Base-by-base conservation (phyloP, 441 rosid species). In the Populus hybrid region DNA sequence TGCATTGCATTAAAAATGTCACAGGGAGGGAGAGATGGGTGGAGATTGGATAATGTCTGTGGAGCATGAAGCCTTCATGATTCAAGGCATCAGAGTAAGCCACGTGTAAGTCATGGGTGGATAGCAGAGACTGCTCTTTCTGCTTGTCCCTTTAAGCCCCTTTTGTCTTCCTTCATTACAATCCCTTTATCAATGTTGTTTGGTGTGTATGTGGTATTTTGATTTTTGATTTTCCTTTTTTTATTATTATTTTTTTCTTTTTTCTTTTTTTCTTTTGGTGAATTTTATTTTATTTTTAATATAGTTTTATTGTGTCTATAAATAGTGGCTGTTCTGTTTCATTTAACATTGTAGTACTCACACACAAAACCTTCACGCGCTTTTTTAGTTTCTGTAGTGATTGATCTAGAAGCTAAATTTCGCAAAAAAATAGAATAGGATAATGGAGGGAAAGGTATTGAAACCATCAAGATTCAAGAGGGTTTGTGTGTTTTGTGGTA, bases 401-500 rank as follows among this genome's bases (percentile, higher is more conserved):
- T 23, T 61, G 2, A 61, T 61, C 26, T 9, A 21, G 28, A 61
- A 23, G 66, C 28, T 10, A 21, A 1, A 61, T 61, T 61, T 21
- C 3, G 18, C 26, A 23, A 11, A 26, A n/a, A 11, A 40, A n/a
- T 8, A n/a, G 40, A 36, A 30, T 74, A 80, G 74, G 77, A 81
- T 78, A 2, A 84, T 83, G 84, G 91, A 89, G 69, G 72, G 65
- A 85, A 82, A 79, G 70, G 75, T 75, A 82, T 57, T 72, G 18
- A 75, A 76, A 36, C 66, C 66, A 21, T 94, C 98, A 10, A 92
- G 92, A 79, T 95, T 95, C 88, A 86, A 89, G 83, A 92, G 88
- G 53, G 93, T 92, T 3, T 92, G 97, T 86, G 97, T 95, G 24
- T 95, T 95, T 79, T 95, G 99, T 75, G 99, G 99, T 2, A 95